Base-by-base conservation (phyloP, 192 early-diverging fungal species). In the Coemansia pectinata region DNA sequence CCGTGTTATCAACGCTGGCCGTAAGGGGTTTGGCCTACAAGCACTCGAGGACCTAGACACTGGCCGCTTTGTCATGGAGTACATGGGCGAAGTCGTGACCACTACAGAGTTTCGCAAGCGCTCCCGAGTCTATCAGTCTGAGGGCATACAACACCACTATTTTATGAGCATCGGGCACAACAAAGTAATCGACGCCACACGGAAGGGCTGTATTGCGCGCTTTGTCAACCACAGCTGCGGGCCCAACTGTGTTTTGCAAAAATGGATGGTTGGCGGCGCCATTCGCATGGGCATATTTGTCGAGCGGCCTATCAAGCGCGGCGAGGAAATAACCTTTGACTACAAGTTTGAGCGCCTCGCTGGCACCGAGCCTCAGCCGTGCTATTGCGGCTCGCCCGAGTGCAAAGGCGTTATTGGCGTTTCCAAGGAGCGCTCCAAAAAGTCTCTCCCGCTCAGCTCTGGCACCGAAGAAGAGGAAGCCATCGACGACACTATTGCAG, bases 191-290 rank as follows among this genome's bases (percentile, higher is more conserved):
- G 98, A 99, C 73, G 98, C 98, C 12, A 94, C 91, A 5, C 88
- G 91, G 62, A 93, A 91, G 62, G 98, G 98, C 15, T 96, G 94
- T 65, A 82, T 95, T 33, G 93, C 96, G 25, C 89, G 98, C 25
- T 99, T 98, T 70, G 95, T 99, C 79, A 99, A 99, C 81, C 98
- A 99, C 78, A 94, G 92, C 65, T 99, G 98, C 81, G 87, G 88
- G 31, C 95, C 98, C 21, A 99, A 99, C 76, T 95, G 95, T 69
- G 92, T 90, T 52, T 79, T 95, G 53, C 93, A 97, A 66, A 99
- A 98, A 73, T 99, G 98, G 98, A 90, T 98, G 48, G 94, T 99
- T 36, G 94, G 91, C 9, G 86, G 89, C 9, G 89, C 89, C 29
- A 86, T 93, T 48, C 88, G 98, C 29, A 94, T 99, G 72, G 98